Base-by-base conservation (phyloP, 352 stramenopile species). In the Phytopythium ostracodes region DNA sequence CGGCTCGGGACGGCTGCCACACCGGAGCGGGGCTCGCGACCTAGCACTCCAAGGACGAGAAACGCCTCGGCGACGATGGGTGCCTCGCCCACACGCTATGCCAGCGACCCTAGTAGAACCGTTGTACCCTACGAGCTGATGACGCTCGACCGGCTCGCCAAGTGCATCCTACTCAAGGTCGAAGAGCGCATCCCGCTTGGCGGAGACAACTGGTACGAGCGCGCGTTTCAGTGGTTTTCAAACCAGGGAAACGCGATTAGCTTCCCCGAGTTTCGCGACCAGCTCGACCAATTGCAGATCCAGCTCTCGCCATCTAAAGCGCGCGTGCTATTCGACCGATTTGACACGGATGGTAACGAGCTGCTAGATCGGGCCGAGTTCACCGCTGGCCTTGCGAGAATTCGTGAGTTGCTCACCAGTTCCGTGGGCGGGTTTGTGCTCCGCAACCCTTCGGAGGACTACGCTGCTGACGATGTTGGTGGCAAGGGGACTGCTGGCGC, bases 331-430 rank as follows among this genome's bases (percentile, higher is more conserved):
- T 93, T 93, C 47, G 59, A 76, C n/a, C 73, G 66, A 1, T 86
- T 89, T 36, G 84, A 93, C 59, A 59, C 72, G 25, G 76, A 91
- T 36, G 57, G 76, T 0, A 78, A 84, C 51, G 82, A 79, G 10
- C 69, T 77, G 17, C 84, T 93, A 43, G 82, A 91, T 25, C 63
- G 87, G 12, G 71, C 82, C 24, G 84, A 93, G 55, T 90, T 93
- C 53, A 82, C 75, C 0, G 62, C 73, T 0, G 75, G 71, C 1
- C 35, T 59, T 6, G 14, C 22, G 31, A 22, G 52, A 4, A 35
- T 59, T n/a, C 52, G 52, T 1, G 52, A 59, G 35, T 22, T 47
- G 24, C 31, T 59, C 20, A 59, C 35, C 5, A 59, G 52, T 22
- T 59, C 52, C 9, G 35, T 59, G 5, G 52, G 31, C 11, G 52